phyloP scores from a whole-genome alignment of 2,329 filamentous ascomycete genomes.

The Dactylonectria macrodidyma region DNA sequence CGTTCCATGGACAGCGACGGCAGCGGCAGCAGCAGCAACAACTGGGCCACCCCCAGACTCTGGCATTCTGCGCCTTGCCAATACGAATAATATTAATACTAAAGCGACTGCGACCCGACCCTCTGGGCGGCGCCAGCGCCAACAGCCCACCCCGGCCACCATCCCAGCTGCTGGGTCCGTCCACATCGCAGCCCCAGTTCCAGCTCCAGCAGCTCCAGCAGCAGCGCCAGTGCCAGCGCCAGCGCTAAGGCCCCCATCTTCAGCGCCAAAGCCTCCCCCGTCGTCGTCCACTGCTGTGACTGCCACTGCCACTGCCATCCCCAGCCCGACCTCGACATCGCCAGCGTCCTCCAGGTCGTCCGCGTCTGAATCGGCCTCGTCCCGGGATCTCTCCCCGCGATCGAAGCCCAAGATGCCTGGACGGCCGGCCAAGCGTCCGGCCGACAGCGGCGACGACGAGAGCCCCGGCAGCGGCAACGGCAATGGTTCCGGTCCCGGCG shows the following conservation, averaged over 20 bases:
- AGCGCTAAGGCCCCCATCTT: constrained; percentile 28
- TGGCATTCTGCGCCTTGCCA: constrained; percentile 30
- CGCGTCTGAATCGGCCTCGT: constrained; percentile 25
- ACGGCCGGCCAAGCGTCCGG: constrained; percentile 43
- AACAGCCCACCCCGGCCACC: constrained; percentile 26
- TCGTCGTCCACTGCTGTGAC: no score
- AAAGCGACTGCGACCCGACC: constrained; percentile 37
- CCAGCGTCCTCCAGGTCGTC: constrained; percentile 14
- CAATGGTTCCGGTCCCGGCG: constrained; percentile 27
- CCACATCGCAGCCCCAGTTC: not conserved
- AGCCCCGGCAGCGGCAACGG: constrained; percentile 43
- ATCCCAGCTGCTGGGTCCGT: not conserved
- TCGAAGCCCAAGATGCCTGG: constrained; percentile 43
- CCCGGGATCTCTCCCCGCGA: constrained; percentile 39
- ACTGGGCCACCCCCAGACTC: constrained; percentile 27
- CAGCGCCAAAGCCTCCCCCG: not conserved
- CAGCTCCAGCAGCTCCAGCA: constrained; percentile 39
- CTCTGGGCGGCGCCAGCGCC: constrained; percentile 45
- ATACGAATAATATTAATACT: no score
- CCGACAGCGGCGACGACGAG: constrained; percentile 51
- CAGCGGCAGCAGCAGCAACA: no score
- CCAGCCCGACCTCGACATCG: constrained; percentile 19
- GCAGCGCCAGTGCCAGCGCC: constrained; percentile 34
- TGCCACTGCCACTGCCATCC: not conserved
- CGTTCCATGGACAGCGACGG: constrained; percentile 33